phyloP scores from a whole-genome alignment of 768 basidiomycete genomes.

The Aureoboletus auriporus region DNA sequence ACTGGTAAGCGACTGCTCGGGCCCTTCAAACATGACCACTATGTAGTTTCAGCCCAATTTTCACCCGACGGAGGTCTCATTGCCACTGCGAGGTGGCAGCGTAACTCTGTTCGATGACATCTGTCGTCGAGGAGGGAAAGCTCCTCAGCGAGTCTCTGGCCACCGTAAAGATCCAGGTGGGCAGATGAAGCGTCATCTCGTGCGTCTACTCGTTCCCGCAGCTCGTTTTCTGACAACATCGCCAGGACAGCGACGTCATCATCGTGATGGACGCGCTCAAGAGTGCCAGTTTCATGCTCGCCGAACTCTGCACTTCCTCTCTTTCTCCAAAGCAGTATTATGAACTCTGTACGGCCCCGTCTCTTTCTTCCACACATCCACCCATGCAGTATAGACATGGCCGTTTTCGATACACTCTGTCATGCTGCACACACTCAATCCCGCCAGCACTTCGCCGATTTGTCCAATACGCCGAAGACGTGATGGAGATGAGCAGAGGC shows the following conservation, averaged over 20 bases:
- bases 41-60: neutral
- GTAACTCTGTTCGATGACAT: too few relatives aligned
- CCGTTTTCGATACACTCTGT: constrained; percentile 94
- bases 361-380: neutral
- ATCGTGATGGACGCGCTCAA: constrained; percentile 99
- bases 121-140: constrained; percentile 72
- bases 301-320: constrained; percentile 90
- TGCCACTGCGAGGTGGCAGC: too few relatives aligned
- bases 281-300: constrained; percentile 95
- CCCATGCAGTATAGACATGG: constrained; percentile 70
- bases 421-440: constrained; percentile 92
- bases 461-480: constrained; percentile 99
- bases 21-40: neutral
- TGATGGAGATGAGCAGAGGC: constrained; percentile 99
- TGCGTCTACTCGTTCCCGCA: constrained; percentile 34
- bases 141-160: constrained; percentile 79
- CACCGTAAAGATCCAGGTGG: constrained; percentile 90
- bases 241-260: constrained; percentile 66
- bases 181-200: constrained; percentile 93
- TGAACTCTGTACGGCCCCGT: constrained; percentile 73
- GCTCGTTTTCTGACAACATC: too few relatives aligned
- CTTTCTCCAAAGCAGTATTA: constrained; percentile 97
- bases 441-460: constrained; percentile 93
- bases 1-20: neutral
- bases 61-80: too few relatives aligned